These are phyloP conservation scores for Trichoderma hamatum DNA, from an alignment of 2,329 filamentous ascomycete species.

Conservation along the genomic window DNA sequence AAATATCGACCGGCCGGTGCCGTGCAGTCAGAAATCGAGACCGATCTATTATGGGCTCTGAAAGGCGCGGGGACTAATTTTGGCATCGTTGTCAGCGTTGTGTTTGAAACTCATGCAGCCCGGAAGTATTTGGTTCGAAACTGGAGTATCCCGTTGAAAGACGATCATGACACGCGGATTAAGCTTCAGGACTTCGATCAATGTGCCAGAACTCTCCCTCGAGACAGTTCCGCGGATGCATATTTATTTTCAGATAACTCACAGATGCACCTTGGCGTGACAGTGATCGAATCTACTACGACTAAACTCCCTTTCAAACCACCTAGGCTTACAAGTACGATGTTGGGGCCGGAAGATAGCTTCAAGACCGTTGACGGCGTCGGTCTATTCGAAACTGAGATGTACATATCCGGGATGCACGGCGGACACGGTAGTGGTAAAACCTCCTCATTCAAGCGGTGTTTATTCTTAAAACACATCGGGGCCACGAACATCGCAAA, in stretches of 20 bases:
- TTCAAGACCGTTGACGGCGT: conserved; percentile 49
- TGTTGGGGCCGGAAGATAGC: conserved; percentile 42
- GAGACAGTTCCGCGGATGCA: conserved; percentile 53
- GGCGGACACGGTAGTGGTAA: conserved; percentile 60
- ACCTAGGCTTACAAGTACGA: conserved; percentile 10
- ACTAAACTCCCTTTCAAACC: conserved; percentile 26
- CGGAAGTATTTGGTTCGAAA: conserved; percentile 45
- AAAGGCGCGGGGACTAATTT: conserved; percentile 64
- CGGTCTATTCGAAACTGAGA: conserved; percentile 59
- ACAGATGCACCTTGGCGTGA: conserved; percentile 55
- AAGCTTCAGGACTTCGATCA: conserved; percentile 48
- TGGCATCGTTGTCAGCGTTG: conserved; percentile 58
- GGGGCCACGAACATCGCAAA: conserved; percentile 39
- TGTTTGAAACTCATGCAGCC: conserved; percentile 51
- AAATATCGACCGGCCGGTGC: conserved; percentile 47
- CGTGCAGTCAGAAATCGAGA: conserved; percentile 49
- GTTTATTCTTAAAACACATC: conserved; percentile 60
- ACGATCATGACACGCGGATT: conserved; percentile 34
- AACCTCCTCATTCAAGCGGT: conserved; percentile 67
- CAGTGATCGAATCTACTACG: conserved; percentile 48
- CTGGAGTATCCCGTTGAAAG: conserved; percentile 44
- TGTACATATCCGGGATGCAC: conserved; percentile 64
- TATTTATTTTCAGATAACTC: conserved; percentile 57
- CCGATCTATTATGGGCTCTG: conserved; percentile 59
- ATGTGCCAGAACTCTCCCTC: conserved; percentile 45